Conservation (phyloP, 306 rosid species). For the Pyrus bretschneideri region DNA sequence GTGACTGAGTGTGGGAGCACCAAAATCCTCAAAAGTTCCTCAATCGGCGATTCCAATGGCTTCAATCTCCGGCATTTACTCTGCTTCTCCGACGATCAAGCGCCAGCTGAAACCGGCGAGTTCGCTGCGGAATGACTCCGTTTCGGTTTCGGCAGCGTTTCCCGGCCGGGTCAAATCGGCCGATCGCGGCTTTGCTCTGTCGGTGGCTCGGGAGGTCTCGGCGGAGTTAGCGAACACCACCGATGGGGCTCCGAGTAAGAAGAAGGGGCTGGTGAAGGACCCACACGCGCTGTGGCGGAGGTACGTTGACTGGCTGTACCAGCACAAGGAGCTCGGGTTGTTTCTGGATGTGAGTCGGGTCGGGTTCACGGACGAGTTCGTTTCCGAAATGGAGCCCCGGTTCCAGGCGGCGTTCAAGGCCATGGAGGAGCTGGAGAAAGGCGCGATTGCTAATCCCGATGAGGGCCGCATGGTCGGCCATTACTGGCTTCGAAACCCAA, state of each 20-base stretch:
- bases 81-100: conserved; percentile 56
- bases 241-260: conserved; percentile 14
- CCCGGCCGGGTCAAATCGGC: conserved; percentile 22
- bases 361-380: conserved; percentile 81
- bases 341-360: conserved; percentile 87
- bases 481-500: conserved; percentile 80
- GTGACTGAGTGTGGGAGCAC: neutral
- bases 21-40: neutral
- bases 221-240: conserved; percentile 28
- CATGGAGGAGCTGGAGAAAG: conserved; percentile 82
- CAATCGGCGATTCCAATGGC: conserved; percentile 35
- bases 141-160: conserved; percentile 26
- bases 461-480: conserved; percentile 97
- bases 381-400: conserved; percentile 71
- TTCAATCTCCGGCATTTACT: conserved; percentile 65
- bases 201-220: conserved; percentile 65
- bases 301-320: conserved; percentile 83
- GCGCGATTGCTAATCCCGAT: conserved; percentile 95
- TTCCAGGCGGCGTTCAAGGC: conserved; percentile 56
- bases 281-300: conserved; percentile 69
- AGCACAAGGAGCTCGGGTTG: conserved; percentile 78
- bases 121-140: conserved; percentile 22
- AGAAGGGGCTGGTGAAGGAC: conserved; percentile 55
- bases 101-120: conserved; percentile 16
- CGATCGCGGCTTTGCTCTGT: conserved; percentile 18